Evolutionary conservation across 2,329 filamentous ascomycete genomes (phyloP), one percentile per base, ranked within the genome.

Genomic region (Fusarium palustre): DNA sequence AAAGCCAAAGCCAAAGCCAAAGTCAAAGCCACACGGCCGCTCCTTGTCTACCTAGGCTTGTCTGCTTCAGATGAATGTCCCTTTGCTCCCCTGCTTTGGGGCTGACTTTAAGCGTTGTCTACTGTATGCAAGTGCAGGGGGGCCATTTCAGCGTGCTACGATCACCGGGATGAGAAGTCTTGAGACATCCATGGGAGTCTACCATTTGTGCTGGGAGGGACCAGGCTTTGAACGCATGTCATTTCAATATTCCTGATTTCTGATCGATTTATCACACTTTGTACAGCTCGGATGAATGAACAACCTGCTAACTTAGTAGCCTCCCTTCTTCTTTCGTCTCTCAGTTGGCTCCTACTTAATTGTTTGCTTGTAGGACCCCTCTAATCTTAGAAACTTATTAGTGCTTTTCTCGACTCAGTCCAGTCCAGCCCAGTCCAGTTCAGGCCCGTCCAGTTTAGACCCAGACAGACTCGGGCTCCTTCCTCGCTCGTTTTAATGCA

Each of bases 141-240:
- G 48, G 33, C n/a, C 20, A 68, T 61, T 62, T 47, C 48, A 62
- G 55, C 36, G 48, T 53, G 33, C 47, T 34, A 42, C 42, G 47
- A 58, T 59, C 48, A 28, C 47, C 50, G 45, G 47, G 41, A 55
- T 34, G 16, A 31, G 36, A 68, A 45, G 55, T 49, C 48, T 41
- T 42, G 50, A 69, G 59, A 69, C 60, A 61, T 61, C n/a, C n/a
- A n/a, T n/a, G n/a, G 34, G 42, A 48, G 31, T 24, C 42, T 69
- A 61, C 60, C 36, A 46, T 30, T 18, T 25, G 39, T 53, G 24
- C 38, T 28, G 43, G 36, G 30, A 43, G 39, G 55, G 36, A 49
- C 42, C 53, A 52, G 48, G 56, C 49, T 48, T 48, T 62, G 56
- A 22, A 50, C 42, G n/a, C 25, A 69, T 53, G 67, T 68, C 49